Base-by-base conservation (phyloP, 805 yeast species). In the Priceomyces carsonii region DNA sequence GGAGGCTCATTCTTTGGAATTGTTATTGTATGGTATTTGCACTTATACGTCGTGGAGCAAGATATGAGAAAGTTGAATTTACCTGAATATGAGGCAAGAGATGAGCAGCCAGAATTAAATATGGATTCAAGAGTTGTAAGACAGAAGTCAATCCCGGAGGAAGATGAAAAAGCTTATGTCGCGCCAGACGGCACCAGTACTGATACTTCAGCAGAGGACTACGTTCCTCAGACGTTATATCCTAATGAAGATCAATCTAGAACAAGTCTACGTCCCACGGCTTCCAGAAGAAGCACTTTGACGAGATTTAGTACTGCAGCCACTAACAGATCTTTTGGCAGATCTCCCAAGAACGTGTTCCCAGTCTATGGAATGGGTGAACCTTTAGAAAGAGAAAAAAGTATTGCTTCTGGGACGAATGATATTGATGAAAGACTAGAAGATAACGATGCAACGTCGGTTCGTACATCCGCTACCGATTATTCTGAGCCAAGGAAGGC, bases 311-410 rank as follows among this genome's bases (percentile, higher is more conserved):
- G 38, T 12, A 29, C 34, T 7, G 31, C 29, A 24, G n/a, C 28
- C 16, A 13, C 23, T 16, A 26, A 26, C n/a, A n/a, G n/a, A 7
- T 12, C 14, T 18, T 24, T 25, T 19, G 38, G 18, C 7, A 51
- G 54, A 29, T 81, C 89, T 1, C 95, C 91, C 3, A 76, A 76
- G 17, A 87, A 87, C 41, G 89, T 84, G 1, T 85, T 84, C 59
- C 93, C 95, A 0, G 90, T 85, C 2, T 68, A 69, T 46, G 91
- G 86, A 1, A 83, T 85, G 91, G 89, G 86, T 1, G 69, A 66
- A 8, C 84, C 91, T 3, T 54, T 75, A 26, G 59, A 57, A 18
- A 62, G 73, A 35, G 90, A 84, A 47, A 61, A 61, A 29, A 66
- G 81, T 0, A 79, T 84, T 35, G 87, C 87, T 3, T 46, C 52